Evolutionary conservation across 257 asterid genomes (phyloP).

Genomic region (Schizonepeta tenuifolia): DNA sequence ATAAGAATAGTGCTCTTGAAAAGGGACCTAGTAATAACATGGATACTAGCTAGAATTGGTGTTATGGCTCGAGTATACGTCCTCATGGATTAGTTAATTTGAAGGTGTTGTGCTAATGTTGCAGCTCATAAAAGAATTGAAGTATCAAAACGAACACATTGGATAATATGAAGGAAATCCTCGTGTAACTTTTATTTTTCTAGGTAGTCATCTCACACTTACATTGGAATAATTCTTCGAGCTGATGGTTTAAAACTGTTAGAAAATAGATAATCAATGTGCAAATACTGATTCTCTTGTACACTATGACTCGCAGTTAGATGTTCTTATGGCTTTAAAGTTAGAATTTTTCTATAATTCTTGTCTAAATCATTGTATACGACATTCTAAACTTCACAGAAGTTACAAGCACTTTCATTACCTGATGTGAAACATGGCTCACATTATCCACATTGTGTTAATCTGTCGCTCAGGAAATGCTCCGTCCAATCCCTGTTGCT

Average conservation of each 20-base stretch:
- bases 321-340: not conserved
- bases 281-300: not conserved
- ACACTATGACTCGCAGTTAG: not conserved
- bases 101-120: not conserved
- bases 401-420: not conserved
- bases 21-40: not conserved
- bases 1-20: not conserved
- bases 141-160: not conserved
- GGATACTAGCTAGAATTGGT: not conserved
- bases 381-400: not conserved
- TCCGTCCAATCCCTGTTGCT: slow-evolving; percentile 97
- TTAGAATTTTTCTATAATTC: not conserved
- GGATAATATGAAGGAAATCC: not conserved
- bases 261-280: not conserved
- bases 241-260: not conserved
- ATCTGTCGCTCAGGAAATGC: slow-evolving; percentile 71
- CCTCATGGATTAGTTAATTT: slow-evolving; percentile 10
- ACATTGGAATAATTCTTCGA: not conserved
- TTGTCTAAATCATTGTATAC: not conserved
- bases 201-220: not conserved
- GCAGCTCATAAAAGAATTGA: not conserved
- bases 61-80: not conserved
- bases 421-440: not conserved
- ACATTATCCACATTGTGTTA: slow-evolving; percentile 24
- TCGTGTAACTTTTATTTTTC: not conserved